Evolutionary conservation across 495 filamentous ascomycete genomes (phyloP).

Genomic region (Paragyromitra xinjiangensis): DNA sequence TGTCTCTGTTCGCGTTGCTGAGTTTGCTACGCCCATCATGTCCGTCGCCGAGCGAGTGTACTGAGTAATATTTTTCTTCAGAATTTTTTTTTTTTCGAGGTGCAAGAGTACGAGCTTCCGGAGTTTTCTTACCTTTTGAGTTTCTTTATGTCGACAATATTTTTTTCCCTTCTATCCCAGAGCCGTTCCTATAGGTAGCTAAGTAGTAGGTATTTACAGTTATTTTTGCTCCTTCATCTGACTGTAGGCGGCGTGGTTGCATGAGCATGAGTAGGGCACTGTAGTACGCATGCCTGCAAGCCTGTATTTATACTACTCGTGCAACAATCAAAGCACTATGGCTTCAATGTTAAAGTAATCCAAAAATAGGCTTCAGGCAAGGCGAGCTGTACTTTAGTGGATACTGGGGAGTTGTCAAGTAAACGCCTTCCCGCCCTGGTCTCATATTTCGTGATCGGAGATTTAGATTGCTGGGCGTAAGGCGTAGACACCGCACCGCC

Average conservation of each 20-base stretch:
- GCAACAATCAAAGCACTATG: not conserved
- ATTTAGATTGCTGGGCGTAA: conserved; percentile 18
- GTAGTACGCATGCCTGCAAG: not conserved
- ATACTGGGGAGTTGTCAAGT: conserved; percentile 20
- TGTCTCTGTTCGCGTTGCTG: conserved; percentile 36
- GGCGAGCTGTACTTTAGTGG: conserved; percentile 10
- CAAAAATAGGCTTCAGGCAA: conserved; percentile 32
- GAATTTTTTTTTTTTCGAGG: conserved; percentile 36
- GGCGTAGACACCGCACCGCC: conserved; percentile 11
- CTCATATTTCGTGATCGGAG: conserved; percentile 44
- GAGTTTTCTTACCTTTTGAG: conserved; percentile 47
- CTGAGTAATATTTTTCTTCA: conserved; percentile 51
- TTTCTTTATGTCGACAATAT: conserved; percentile 33
- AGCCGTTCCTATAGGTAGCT: conserved; percentile 35
- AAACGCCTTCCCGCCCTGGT: conserved; percentile 33
- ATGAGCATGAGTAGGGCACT: conserved; percentile 3
- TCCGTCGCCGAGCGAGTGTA: conserved; percentile 50
- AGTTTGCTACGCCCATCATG: conserved; percentile 52
- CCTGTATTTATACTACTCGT: conserved; percentile 12
- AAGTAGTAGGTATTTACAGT: conserved; percentile 49
- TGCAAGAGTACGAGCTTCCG: conserved; percentile 44
- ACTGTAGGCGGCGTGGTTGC: conserved; percentile 9
- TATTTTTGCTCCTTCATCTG: conserved; percentile 35
- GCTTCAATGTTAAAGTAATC: conserved; percentile 6
- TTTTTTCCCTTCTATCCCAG: conserved; percentile 22